Evolutionary conservation across 768 basidiomycete genomes (phyloP).

Genomic region (Panus rudis): DNA sequence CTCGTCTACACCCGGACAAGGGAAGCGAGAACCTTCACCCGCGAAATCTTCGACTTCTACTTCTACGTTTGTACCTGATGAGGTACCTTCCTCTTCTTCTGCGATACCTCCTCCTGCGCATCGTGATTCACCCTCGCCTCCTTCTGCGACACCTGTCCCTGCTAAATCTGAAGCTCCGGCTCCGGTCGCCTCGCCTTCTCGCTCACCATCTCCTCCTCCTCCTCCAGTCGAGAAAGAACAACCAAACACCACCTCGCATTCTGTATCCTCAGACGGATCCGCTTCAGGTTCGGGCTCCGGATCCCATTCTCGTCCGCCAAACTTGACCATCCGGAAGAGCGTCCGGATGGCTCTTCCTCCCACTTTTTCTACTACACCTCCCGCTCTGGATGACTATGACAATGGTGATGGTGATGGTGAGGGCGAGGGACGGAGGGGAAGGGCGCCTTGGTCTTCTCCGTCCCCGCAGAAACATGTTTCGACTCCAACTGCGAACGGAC

Average conservation of each 20-base stretch:
- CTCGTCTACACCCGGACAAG: too few species aligned
- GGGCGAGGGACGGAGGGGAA: slow-evolving; percentile 2
- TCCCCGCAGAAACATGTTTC: background rate
- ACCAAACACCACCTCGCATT: slow-evolving; percentile 23
- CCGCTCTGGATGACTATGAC: slow-evolving; percentile 53
- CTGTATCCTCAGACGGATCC: too few species aligned
- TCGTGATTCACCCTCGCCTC: too few species aligned
- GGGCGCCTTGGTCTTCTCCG: slow-evolving; percentile 17
- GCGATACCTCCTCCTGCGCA: too few species aligned
- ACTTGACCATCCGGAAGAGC: slow-evolving; percentile 58
- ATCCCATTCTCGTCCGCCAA: too few species aligned
- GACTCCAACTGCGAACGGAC: slow-evolving; percentile 4
- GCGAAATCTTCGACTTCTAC: slow-evolving; percentile 9
- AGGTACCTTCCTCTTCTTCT: too few species aligned
- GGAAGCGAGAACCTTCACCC: slow-evolving; percentile 15
- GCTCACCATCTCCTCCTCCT: too few species aligned
- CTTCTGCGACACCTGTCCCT: too few species aligned
- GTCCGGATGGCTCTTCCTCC: slow-evolving; percentile 74
- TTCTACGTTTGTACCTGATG: background rate
- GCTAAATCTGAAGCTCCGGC: too few species aligned
- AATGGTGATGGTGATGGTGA: slow-evolving; percentile 29
- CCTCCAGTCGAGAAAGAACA: too few species aligned
- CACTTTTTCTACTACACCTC: slow-evolving; percentile 68
- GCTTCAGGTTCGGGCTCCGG: too few species aligned
- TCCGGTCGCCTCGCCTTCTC: too few species aligned